These are phyloP conservation scores for Vitis hybrid DNA, from an alignment of 177 flowering plant genomes.

Conservation along the genomic window DNA sequence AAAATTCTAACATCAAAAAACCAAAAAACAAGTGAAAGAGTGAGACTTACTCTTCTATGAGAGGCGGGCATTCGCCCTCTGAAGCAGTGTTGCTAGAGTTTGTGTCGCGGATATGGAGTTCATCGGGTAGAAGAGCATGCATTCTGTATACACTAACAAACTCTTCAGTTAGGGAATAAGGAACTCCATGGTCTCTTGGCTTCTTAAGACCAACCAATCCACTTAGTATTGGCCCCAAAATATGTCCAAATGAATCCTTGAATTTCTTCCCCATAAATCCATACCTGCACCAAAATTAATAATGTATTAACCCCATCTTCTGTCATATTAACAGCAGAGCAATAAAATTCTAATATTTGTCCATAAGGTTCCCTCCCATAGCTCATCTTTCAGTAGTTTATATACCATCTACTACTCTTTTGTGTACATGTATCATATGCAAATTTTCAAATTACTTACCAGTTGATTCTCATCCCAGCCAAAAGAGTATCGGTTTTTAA, in stretches of 20 bases:
- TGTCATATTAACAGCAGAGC: no score
- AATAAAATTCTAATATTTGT: no score
- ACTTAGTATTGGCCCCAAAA: conserved; percentile 28
- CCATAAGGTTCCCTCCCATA: no score
- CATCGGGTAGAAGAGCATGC: conserved; percentile 55
- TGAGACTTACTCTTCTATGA: conserved; percentile 30
- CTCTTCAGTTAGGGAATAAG: conserved; percentile 55
- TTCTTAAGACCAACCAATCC: conserved; percentile 49
- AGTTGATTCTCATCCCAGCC: conserved; percentile 52
- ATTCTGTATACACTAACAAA: conserved; percentile 52
- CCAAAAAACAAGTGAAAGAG: neutral
- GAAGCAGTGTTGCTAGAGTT: conserved; percentile 10
- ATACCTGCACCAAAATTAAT: conserved; percentile 31
- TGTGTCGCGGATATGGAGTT: conserved; percentile 33
- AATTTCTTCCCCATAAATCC: conserved; percentile 57
- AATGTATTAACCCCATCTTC: no score
- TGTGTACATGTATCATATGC: no score
- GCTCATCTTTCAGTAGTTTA: no score
- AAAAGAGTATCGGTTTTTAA: conserved; percentile 45
- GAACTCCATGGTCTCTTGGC: conserved; percentile 55
- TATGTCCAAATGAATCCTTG: conserved; percentile 47
- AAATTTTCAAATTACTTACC: conserved; percentile 25
- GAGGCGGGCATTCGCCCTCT: conserved; percentile 27
- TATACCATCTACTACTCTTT: no score
- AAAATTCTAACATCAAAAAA: neutral